Conservation (phyloP, 768 basidiomycete species). For the Termitomyces sp. region DNA sequence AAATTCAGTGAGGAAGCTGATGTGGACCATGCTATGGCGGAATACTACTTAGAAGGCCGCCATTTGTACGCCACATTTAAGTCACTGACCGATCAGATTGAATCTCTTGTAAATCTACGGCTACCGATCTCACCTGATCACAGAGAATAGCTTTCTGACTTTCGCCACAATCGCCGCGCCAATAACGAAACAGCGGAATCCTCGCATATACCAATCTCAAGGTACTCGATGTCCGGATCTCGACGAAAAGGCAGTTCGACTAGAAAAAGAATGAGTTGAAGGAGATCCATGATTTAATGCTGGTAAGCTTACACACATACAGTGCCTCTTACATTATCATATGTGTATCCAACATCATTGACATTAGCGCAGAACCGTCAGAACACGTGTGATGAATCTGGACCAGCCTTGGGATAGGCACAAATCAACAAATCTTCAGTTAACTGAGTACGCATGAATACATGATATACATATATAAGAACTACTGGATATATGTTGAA, state of each 20-base stretch:
- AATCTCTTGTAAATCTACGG: neutral
- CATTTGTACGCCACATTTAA: neutral
- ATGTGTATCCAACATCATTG: neutral
- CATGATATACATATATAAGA: neutral
- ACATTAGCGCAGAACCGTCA: neutral
- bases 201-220: too few relatives aligned
- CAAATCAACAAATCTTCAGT: neutral
- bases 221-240: too few relatives aligned
- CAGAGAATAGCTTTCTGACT: neutral
- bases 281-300: neutral
- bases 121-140: neutral
- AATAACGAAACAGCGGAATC: neutral
- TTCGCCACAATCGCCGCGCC: neutral
- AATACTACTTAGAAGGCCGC: neutral
- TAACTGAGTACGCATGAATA: neutral
- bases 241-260: too few relatives aligned
- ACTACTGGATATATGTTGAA: neutral
- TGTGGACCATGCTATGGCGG: neutral
- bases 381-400: neutral
- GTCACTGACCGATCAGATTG: neutral
- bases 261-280: too few relatives aligned
- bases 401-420: too few relatives aligned
- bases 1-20: neutral
- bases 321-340: neutral
- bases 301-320: neutral